These are phyloP conservation scores for Tricholomella constricta DNA, from an alignment of 768 basidiomycete species.

Conservation along the genomic window DNA sequence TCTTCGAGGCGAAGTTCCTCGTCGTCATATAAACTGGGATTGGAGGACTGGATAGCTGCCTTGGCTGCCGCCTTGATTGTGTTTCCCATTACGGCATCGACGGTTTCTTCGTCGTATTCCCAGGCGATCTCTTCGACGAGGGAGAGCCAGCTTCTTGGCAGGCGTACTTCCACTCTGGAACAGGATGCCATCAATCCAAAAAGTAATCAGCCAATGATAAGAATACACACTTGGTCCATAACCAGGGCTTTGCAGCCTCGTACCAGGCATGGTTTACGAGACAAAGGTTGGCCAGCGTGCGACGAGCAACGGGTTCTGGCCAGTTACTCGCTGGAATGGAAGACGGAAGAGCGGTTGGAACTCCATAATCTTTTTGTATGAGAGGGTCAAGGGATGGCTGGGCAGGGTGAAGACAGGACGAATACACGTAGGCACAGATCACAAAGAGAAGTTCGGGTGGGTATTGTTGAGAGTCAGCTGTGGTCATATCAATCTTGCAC, in stretches of 20 bases:
- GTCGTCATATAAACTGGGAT: conserved; percentile 30
- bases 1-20: conserved; percentile 57
- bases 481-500: conserved; percentile 26
- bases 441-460: conserved; percentile 73
- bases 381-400: conserved; percentile 73
- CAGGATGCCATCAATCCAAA: background rate
- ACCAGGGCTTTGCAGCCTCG: conserved; percentile 83
- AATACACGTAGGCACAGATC: conserved; percentile 74
- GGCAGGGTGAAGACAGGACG: conserved; percentile 56
- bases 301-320: conserved; percentile 66
- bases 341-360: conserved; percentile 69
- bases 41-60: conserved; percentile 55
- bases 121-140: conserved; percentile 80
- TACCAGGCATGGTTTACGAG: conserved; percentile 80
- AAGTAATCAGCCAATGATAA: conserved; percentile 1
- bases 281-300: conserved; percentile 69
- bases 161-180: conserved; percentile 68
- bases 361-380: conserved; percentile 42
- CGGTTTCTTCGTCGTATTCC: conserved; percentile 66
- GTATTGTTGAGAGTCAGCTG: conserved; percentile 44
- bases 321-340: conserved; percentile 72
- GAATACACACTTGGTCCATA: conserved; percentile 66
- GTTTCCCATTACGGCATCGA: conserved; percentile 63
- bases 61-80: conserved; percentile 69
- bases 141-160: conserved; percentile 83